Percentiles rank a stretch among this genome's conserved stretches.
These are phyloP conservation scores for Hymenotorrendiella dingleyae DNA, from an alignment of 2,329 filamentous ascomycete species.

Conservation along the genomic window DNA sequence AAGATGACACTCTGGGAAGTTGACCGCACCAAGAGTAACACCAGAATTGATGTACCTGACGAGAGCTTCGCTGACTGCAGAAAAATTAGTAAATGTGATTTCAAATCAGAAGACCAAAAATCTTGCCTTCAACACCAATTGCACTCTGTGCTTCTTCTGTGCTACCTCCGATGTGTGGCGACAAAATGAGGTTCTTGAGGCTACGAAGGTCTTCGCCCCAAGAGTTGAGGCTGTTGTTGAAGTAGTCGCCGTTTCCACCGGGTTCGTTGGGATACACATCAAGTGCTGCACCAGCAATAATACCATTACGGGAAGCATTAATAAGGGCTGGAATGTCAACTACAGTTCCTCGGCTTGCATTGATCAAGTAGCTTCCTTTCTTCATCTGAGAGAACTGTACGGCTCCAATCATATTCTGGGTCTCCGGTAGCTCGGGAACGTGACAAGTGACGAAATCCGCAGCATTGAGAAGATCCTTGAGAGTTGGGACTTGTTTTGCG, in stretches of 20 bases:
- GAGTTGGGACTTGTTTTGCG: conserved; percentile 70
- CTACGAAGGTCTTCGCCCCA: conserved; percentile 82
- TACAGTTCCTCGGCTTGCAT: conserved; percentile 88
- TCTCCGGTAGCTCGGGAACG: conserved; percentile 89
- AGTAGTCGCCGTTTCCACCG: conserved; percentile 90
- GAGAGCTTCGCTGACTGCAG: conserved; percentile 71
- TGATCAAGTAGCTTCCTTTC: conserved; percentile 87
- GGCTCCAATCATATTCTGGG: conserved; percentile 83
- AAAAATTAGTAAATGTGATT: conserved; percentile 2
- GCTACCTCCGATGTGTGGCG: conserved; percentile 94
- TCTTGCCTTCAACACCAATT: conserved; percentile 76
- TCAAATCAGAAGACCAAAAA: not conserved
- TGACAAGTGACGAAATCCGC: conserved; percentile 93
- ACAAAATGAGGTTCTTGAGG: conserved; percentile 89
- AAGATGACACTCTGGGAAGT: conserved; percentile 90
- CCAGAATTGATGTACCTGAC: conserved; percentile 96
- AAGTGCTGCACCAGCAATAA: conserved; percentile 88
- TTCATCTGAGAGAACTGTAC: conserved; percentile 84
- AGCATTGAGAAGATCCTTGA: conserved; percentile 69
- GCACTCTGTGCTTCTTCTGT: conserved; percentile 96
- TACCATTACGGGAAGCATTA: conserved; percentile 77
- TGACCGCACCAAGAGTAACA: conserved; percentile 84
- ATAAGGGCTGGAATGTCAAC: conserved; percentile 92
- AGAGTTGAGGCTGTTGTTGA: conserved; percentile 72
- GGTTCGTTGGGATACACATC: conserved; percentile 96